Percentiles rank a stretch among this genome's conserved stretches.
Conservation (phyloP, 2,329 filamentous ascomycete genomes). For the Talaromyces rugulosus region DNA sequence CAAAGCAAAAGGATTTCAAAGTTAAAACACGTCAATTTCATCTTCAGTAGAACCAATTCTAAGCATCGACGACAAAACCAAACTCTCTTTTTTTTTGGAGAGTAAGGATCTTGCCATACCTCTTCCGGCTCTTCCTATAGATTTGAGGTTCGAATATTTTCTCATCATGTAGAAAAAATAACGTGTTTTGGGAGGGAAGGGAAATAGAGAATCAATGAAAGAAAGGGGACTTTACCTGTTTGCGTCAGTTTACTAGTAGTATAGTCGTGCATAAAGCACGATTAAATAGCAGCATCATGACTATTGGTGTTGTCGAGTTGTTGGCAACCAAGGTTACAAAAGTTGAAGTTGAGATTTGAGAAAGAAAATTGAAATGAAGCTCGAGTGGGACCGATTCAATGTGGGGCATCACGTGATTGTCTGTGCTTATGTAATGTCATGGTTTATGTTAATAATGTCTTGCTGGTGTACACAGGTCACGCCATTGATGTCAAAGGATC, state of each 20-base stretch:
- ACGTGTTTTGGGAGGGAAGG: not conserved
- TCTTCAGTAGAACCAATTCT: slow-evolving; percentile 44
- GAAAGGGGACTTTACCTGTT: not conserved
- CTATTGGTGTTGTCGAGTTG: not conserved
- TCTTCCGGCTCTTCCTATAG: slow-evolving; percentile 48
- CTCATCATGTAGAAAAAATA: slow-evolving; percentile 34
- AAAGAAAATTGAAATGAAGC: not conserved
- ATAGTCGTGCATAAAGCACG: not conserved
- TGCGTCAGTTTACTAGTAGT: not conserved
- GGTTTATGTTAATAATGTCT: not conserved
- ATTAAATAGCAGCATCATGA: not conserved
- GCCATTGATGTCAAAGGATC: too few relatives aligned
- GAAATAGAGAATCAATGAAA: not conserved
- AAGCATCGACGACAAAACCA: slow-evolving; percentile 42
- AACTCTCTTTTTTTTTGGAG: slow-evolving; percentile 13
- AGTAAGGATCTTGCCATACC: slow-evolving; percentile 33
- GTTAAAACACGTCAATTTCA: slow-evolving; percentile 3
- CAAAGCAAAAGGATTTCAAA: not conserved
- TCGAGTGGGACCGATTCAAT: not conserved
- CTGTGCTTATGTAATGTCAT: not conserved
- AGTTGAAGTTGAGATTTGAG: not conserved
- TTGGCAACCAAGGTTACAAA: not conserved
- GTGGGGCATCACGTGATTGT: not conserved
- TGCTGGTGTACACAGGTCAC: not conserved
- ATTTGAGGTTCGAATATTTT: slow-evolving; percentile 35